Percentiles rank a stretch among this genome's conserved stretches.
Evolutionary conservation across 208 protist genomes (phyloP).

Genomic region (Angomonas ambiguus): DNA sequence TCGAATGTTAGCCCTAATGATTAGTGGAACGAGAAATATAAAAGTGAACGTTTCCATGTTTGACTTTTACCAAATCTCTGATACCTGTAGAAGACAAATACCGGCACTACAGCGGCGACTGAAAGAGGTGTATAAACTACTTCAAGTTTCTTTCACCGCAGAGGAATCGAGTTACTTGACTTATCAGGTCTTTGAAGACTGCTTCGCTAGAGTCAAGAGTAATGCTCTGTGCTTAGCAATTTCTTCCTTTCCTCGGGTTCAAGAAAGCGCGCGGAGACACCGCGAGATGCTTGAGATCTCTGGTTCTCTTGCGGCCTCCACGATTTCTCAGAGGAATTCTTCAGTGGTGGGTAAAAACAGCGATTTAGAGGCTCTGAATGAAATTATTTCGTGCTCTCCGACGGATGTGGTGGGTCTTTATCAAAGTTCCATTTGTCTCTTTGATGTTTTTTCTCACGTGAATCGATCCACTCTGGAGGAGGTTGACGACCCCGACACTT

Average conservation of each 20-base stretch:
- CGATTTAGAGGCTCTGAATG: background rate
- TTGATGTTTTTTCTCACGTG: slow-evolving; percentile 56
- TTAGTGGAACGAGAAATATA: slow-evolving; percentile 22
- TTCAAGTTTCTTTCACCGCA: background rate
- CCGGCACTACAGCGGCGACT: background rate
- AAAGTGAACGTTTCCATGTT: slow-evolving; percentile 29
- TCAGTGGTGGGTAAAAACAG: background rate
- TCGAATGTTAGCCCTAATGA: slow-evolving; percentile 65
- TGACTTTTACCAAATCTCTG: slow-evolving; percentile 27
- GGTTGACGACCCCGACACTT: too few species aligned
- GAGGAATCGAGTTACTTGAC: background rate
- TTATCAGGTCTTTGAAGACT: background rate
- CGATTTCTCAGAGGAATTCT: background rate
- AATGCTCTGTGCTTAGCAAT: background rate
- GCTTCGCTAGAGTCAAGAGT: background rate
- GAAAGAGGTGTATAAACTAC: background rate
- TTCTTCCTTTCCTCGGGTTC: background rate
- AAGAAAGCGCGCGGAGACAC: background rate
- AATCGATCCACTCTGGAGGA: too few species aligned
- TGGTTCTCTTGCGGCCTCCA: background rate
- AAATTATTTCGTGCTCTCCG: background rate
- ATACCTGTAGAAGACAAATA: background rate
- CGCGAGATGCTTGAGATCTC: background rate
- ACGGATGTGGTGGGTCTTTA: background rate
- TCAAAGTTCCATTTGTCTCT: slow-evolving; percentile 20